Evolutionary conservation across 345 rosid genomes (phyloP), one percentile per base, ranked within the genome.

Genomic region (Eucalyptus grandis): DNA sequence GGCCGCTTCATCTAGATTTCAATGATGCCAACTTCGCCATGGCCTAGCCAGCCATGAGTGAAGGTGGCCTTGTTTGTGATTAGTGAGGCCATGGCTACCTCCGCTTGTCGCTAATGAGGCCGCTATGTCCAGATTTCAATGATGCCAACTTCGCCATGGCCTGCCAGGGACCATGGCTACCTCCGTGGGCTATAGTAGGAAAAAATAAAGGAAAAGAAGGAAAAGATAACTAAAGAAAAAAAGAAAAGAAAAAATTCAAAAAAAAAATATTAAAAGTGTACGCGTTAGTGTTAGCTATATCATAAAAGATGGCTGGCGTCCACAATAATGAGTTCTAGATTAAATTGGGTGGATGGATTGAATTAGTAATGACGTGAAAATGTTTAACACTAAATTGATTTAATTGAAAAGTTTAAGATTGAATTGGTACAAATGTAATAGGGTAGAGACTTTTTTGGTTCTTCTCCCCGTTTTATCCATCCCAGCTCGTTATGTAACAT

Each of bases 151-250:
- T n/a, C n/a, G n/a, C n/a, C n/a, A n/a, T n/a, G n/a, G n/a, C n/a
- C n/a, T n/a, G n/a, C n/a, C n/a, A n/a, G n/a, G n/a, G n/a, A n/a
- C 5, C 19, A 53, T 0, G 8, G 1, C 0, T 6, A 56, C 62
- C 24, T 30, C 24, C 12, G 1, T 0, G 3, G 6, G 6, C 62
- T 22, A 22, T 24, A 9, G 9, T 56, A 10, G 62, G 62, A 56
- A 56, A 56, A 24, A 24, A 53, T 53, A 56, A 10, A 56, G 30
- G 62, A 56, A 24, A 56, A 24, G 13, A 5, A 10, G 62, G 13
- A 56, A 24, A 56, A 56, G 2, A 4, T 24, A 56, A 56, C 62
- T 56, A 24, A 56, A 56, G 6, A 56, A 56, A 56, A 56, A 56
- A 54, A 54, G 24, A 8, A 53, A 53, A 40, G 43, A 56, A 24